These are phyloP conservation scores for Leavenworthia alabamica DNA, from an alignment of 345 rosid species.

Conservation along the genomic window DNA sequence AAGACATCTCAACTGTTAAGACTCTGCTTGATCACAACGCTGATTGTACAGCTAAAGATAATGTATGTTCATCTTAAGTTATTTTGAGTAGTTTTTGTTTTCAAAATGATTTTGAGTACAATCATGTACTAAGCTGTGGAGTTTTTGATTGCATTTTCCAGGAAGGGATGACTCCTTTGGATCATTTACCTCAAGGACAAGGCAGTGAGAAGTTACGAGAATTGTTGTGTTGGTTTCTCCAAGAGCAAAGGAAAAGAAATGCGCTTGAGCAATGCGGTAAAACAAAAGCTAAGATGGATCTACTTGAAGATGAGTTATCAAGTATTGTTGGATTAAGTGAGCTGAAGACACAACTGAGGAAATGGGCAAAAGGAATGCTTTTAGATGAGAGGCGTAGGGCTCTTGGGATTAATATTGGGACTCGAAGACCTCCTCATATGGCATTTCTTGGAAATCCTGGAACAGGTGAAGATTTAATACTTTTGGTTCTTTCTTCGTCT, in stretches of 20 bases:
- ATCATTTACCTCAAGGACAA: constrained; percentile 79
- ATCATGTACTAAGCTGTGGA: background rate
- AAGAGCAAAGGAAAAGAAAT: constrained; percentile 71
- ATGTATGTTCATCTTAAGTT: constrained; percentile 35
- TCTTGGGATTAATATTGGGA: constrained; percentile 77
- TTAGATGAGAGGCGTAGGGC: constrained; percentile 94
- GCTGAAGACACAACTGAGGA: constrained; percentile 78
- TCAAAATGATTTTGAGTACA: background rate
- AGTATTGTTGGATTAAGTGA: constrained; percentile 77
- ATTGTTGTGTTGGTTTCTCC: constrained; percentile 50
- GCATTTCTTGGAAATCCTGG: constrained; percentile 98
- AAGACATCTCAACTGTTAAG: constrained; percentile 70
- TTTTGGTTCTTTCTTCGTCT: background rate
- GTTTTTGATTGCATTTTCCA: constrained; percentile 24
- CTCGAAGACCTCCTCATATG: constrained; percentile 94
- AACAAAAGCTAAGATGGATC: constrained; percentile 86
- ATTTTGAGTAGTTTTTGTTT: background rate
- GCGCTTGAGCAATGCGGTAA: constrained; percentile 75
- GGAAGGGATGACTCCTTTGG: constrained; percentile 92
- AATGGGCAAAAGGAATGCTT: constrained; percentile 99
- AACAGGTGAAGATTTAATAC: constrained; percentile 49
- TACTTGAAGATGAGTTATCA: constrained; percentile 68
- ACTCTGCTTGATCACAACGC: constrained; percentile 80
- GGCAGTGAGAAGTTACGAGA: constrained; percentile 61
- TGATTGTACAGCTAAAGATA: constrained; percentile 81